These are phyloP conservation scores for Cercospora nicotianae DNA, from an alignment of 2,329 filamentous ascomycete species.

Conservation along the genomic window DNA sequence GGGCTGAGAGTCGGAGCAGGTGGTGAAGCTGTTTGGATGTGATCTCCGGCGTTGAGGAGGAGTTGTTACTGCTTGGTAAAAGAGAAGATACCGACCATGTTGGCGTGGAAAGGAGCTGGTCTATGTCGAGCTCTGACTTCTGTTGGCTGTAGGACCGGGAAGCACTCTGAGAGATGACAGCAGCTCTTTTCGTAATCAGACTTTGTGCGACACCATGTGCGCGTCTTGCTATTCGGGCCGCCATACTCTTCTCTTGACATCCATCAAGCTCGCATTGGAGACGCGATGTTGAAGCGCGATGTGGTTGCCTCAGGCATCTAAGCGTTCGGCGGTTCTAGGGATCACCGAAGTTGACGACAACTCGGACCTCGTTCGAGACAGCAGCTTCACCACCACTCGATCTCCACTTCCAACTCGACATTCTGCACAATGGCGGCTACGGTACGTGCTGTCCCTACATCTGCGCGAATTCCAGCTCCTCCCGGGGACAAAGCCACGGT, in stretches of 20 bases:
- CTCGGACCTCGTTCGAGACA: neutral
- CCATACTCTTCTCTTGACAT: neutral
- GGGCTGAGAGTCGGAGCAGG: conserved; percentile 82
- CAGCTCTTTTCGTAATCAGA: neutral
- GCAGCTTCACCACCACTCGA: neutral
- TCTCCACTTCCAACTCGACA: neutral
- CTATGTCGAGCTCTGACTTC: conserved; percentile 30
- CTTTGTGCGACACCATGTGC: neutral
- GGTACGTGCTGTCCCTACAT: conserved; percentile 25
- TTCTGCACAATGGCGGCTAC: conserved; percentile 36
- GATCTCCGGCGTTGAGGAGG: conserved; percentile 48
- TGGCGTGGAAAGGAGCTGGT: conserved; percentile 61
- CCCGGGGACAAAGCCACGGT: neutral
- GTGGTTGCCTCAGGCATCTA: neutral
- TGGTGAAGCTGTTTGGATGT: conserved; percentile 72
- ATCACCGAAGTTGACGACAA: conserved; percentile 9
- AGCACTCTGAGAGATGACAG: neutral
- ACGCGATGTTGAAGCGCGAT: neutral
- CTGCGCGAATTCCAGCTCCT: neutral
- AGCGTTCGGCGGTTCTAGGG: conserved; percentile 3
- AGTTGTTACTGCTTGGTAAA: conserved; percentile 51
- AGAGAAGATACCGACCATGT: conserved; percentile 83
- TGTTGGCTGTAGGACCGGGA: neutral
- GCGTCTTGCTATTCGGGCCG: neutral
- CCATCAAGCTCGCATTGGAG: neutral